phyloP scores from a whole-genome alignment of 2,329 filamentous ascomycete species.

The Diaporthe caulivora region DNA sequence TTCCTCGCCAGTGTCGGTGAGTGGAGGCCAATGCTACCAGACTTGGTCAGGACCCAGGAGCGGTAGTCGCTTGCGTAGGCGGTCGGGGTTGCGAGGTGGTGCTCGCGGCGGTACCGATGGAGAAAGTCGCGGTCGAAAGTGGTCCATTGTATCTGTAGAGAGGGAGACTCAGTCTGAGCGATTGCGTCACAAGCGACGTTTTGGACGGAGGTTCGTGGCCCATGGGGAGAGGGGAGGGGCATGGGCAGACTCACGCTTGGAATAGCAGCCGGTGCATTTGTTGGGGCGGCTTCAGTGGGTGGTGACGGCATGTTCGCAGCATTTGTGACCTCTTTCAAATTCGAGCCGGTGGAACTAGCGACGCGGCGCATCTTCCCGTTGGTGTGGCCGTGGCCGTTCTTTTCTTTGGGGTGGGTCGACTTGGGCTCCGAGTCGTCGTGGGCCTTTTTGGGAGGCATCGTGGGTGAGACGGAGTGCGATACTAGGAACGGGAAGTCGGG shows the following conservation, averaged over 20 bases:
- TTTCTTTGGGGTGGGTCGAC: constrained; percentile 56
- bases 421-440: constrained; percentile 61
- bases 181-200: constrained; percentile 37
- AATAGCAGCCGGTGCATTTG: constrained; percentile 33
- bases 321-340: constrained; percentile 59
- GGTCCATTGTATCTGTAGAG: constrained; percentile 71
- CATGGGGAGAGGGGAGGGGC: no score
- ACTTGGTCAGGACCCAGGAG: constrained; percentile 70
- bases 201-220: not conserved
- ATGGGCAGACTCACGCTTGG: constrained; percentile 35
- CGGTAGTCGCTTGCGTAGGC: constrained; percentile 76
- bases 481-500: not conserved
- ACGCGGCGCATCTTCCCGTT: constrained; percentile 69
- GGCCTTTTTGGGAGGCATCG: constrained; percentile 57
- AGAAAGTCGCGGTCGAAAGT: constrained; percentile 76
- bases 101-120: constrained; percentile 80
- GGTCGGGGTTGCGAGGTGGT: constrained; percentile 77
- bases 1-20: constrained; percentile 82
- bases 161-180: constrained; percentile 5
- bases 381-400: constrained; percentile 54
- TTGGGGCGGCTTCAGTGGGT: constrained; percentile 44
- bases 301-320: constrained; percentile 47
- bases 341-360: constrained; percentile 64
- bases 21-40: constrained; percentile 75
- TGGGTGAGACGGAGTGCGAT: constrained; percentile 29